Evolutionary conservation across 2,329 filamentous ascomycete species (phyloP).

Genomic region (Arthroderma sp.): DNA sequence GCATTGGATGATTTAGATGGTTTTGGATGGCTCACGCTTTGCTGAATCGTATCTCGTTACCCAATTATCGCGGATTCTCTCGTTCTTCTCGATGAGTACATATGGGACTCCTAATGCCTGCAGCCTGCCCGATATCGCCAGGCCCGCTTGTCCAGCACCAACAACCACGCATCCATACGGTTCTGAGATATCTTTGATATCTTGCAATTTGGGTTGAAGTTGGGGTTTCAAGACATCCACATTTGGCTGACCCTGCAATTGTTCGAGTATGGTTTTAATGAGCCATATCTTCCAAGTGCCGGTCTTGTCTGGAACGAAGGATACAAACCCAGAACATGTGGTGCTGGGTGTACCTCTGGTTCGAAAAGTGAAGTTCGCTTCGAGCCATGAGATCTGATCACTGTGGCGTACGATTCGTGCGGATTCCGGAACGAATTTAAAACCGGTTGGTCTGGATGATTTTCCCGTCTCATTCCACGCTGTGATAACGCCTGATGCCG

Average conservation of each 20-base stretch:
- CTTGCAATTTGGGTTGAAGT: not conserved
- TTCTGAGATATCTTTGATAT: not conserved
- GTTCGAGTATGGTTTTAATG: slow-evolving; percentile 15
- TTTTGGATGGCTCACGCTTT: slow-evolving; percentile 14
- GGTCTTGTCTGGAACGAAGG: slow-evolving; percentile 10
- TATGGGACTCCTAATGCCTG: slow-evolving; percentile 31
- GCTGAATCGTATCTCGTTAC: slow-evolving; percentile 33
- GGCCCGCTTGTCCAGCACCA: slow-evolving; percentile 34
- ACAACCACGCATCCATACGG: slow-evolving; percentile 22
- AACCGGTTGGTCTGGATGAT: slow-evolving; percentile 3
- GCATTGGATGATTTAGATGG: slow-evolving; percentile 8
- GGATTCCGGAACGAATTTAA: slow-evolving; percentile 7
- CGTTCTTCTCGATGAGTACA: slow-evolving; percentile 33
- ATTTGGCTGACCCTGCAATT: slow-evolving; percentile 11
- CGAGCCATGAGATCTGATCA: slow-evolving; percentile 10
- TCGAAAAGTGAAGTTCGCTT: slow-evolving; percentile 12
- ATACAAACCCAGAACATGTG: slow-evolving; percentile 12
- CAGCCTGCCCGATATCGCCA: slow-evolving; percentile 31
- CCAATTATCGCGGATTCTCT: slow-evolving; percentile 35
- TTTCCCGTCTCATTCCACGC: slow-evolving; percentile 12
- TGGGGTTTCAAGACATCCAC: slow-evolving; percentile 11
- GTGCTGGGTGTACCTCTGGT: slow-evolving; percentile 5
- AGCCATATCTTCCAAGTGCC: slow-evolving; percentile 18
- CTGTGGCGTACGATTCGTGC: slow-evolving; percentile 5
- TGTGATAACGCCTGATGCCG: slow-evolving; percentile 8